phyloP scores from a whole-genome alignment of 371 early-diverging fungal genomes.

The Mucor circinelloides region DNA sequence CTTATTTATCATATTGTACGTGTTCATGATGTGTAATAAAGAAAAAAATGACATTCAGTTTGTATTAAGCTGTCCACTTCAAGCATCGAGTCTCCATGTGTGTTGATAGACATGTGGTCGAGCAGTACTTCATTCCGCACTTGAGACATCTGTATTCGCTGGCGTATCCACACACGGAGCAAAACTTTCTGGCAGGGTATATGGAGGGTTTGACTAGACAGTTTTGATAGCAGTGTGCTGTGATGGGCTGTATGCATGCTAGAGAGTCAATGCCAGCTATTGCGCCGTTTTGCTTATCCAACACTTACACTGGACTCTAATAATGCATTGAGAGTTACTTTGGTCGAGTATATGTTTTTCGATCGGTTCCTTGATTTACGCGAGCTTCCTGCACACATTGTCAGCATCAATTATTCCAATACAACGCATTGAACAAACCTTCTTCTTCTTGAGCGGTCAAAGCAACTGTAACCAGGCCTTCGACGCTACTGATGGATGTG shows the following conservation, averaged over 20 bases:
- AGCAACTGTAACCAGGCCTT: constrained; percentile 57
- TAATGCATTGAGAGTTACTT: constrained; percentile 55
- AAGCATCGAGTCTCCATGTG: constrained; percentile 66
- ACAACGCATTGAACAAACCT: background rate
- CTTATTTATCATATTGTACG: constrained; percentile 51
- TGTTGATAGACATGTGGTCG: constrained; percentile 55
- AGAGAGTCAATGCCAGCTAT: background rate
- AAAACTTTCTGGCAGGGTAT: constrained; percentile 67
- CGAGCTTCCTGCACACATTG: background rate
- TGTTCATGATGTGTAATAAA: constrained; percentile 32
- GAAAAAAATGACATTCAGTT: background rate
- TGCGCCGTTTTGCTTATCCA: background rate
- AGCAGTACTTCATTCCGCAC: constrained; percentile 73
- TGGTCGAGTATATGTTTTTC: constrained; percentile 47
- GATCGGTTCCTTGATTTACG: constrained; percentile 30
- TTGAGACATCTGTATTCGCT: constrained; percentile 60
- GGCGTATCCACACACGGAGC: constrained; percentile 69
- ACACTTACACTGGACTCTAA: constrained; percentile 57
- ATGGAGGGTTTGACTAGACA: constrained; percentile 55
- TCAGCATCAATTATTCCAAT: background rate
- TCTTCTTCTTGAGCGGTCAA: constrained; percentile 51
- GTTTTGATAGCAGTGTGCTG: constrained; percentile 53
- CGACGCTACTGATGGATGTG: constrained; percentile 58
- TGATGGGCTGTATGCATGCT: constrained; percentile 25
- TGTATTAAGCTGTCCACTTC: constrained; percentile 22